phyloP scores from a whole-genome alignment of 2,329 filamentous ascomycete species.

The Ophiocordyceps robertsii region DNA sequence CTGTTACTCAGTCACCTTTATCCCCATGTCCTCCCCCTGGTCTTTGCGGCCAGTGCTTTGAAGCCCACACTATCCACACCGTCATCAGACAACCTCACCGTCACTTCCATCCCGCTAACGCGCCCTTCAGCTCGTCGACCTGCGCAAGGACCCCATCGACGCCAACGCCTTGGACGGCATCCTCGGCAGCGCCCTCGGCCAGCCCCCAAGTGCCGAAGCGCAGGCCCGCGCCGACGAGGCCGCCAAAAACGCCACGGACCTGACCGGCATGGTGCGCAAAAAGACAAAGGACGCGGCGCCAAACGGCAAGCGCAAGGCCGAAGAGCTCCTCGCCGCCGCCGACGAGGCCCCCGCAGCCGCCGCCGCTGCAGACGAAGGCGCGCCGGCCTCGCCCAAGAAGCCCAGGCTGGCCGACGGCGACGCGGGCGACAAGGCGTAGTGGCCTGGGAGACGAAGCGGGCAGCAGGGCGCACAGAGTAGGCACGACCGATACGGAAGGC shows the following conservation, averaged over 20 bases:
- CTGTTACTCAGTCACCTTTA: neutral
- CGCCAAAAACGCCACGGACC: slow-evolving; percentile 59
- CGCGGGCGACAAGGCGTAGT: neutral
- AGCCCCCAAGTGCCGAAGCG: slow-evolving; percentile 40
- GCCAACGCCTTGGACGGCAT: slow-evolving; percentile 37
- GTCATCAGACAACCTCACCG: too few relatives aligned
- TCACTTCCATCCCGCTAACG: neutral
- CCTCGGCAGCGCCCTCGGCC: slow-evolving; percentile 49
- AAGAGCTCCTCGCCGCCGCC: slow-evolving; percentile 9
- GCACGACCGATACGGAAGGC: neutral
- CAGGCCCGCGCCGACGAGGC: slow-evolving; percentile 57
- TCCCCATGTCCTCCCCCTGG: too few relatives aligned
- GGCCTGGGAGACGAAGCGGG: neutral
- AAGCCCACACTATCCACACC: too few relatives aligned
- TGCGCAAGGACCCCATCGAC: slow-evolving; percentile 44
- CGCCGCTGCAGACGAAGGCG: slow-evolving; percentile 7
- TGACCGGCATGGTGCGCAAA: slow-evolving; percentile 62
- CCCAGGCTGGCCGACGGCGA: slow-evolving; percentile 17
- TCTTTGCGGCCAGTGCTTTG: neutral
- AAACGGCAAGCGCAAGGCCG: slow-evolving; percentile 27
- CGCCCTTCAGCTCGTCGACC: slow-evolving; percentile 44
- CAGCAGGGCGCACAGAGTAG: neutral
- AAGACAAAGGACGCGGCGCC: slow-evolving; percentile 30
- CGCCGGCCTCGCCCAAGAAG: slow-evolving; percentile 17
- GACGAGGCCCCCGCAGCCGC: slow-evolving; percentile 1